Base-by-base conservation (phyloP, 2,329 filamentous ascomycete genomes). In the Penicillium sp. region DNA sequence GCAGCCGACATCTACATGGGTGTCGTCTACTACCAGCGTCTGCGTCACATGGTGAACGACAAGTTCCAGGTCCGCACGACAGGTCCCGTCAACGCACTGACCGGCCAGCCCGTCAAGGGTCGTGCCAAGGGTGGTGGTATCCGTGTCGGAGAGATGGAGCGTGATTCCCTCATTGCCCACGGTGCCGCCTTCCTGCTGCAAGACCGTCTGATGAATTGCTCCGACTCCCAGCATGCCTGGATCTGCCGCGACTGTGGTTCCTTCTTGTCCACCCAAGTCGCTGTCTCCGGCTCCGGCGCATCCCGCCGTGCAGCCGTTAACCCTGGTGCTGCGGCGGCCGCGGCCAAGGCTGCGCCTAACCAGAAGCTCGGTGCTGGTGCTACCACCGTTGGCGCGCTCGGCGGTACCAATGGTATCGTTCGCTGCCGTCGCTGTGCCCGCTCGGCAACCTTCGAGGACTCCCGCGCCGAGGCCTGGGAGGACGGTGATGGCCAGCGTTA, bases 41-140 rank as follows among this genome's bases (percentile, higher is more conserved):
- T 99, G 63, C 86, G 95, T 76, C 95, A 99, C 88, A 99, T 99
- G 95, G 95, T 99, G 59, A 98, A 97, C 85, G 95, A 99, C 80
- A 99, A 99, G 80, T 99, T 91, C 84, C 95, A 99, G 78, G 95
- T 98, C 58, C 89, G 95, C 78, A 98, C 95, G 2, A 98, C 95
- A 0, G 95, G 95, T 58, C 93, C 93, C 0, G 90, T 97, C 46
- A 95, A 95, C 58, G 87, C 89, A 26, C 87, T 95, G 16, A 98
- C 94, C 0, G 93, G 94, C 35, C 95, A 99, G 76, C 95, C 95
- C 43, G 95, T 99, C 83, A 97, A 98, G 82, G 95, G 95, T 66
- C 85, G 95, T 76, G 95, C 96, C 76, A 92, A 94, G 79, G 95
- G 94, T 74, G 95, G 95, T 81, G 95, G 95, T 88, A 97, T 99